Evolutionary conservation across 1,139 yeast genomes (phyloP), one percentile per base, ranked within the genome.

Genomic region (Taphrina confusa): DNA sequence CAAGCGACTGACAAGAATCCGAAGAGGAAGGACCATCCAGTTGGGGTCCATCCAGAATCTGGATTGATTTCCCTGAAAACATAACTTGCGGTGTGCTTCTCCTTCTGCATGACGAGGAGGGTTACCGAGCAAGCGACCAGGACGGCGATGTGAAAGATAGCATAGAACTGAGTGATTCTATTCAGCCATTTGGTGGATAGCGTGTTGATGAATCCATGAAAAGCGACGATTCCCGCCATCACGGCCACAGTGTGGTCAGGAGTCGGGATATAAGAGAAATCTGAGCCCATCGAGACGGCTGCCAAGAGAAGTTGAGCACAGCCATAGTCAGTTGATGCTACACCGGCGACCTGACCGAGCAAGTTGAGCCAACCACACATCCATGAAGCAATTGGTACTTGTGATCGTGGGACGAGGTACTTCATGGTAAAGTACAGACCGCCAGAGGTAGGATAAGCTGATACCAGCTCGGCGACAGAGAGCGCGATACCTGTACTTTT

Each of bases 391-490:
- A 72, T 18, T 4, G 75, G 73, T 20, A 71, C 75, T 42, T 69
- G 66, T 42, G 66, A 64, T 59, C 70, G 66, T 1, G 75, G 75
- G 12, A 70, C 72, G 20, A 62, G 60, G 42, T 57, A 42, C 44
- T 57, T 57, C 45, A 51, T 54, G 34, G 61, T 57, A 64, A 73
- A 79, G 68, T 73, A 73, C 47, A 84, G 74, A 3, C 89, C 90
- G 59, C 90, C 90, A 20, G 83, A 78, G 1, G 90, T 84, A 47
- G 90, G 90, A 67, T 82, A 80, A 4, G 87, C 79, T 31, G 84
- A 79, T 4, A 84, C 84, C 60, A 84, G 71, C 65, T 83, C 84
- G 1, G 86, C 79, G 78, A 85, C 80, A 1, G 83, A 76, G 11
- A 77, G 64, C 27, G 84, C 85, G 39, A 80, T 76, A 23, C 47